Conservation (phyloP, 2,329 filamentous ascomycete genomes). For the Sporothrix phasma region DNA sequence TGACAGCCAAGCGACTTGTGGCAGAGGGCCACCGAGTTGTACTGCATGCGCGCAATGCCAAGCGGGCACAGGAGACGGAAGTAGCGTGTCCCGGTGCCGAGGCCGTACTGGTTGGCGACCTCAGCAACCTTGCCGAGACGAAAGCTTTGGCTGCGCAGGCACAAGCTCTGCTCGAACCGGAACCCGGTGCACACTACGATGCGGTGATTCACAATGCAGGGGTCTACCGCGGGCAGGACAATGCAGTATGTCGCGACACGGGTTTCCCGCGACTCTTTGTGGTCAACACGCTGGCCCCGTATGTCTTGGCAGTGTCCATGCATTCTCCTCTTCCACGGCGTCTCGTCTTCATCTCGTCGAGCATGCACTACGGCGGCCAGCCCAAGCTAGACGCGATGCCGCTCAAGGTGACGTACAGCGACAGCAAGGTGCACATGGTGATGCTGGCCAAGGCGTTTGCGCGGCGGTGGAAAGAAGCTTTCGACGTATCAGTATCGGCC, state of each 20-base stretch:
- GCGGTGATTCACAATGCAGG: slow-evolving; percentile 50
- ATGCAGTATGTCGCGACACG: slow-evolving; percentile 24
- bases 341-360: slow-evolving; percentile 42
- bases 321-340: slow-evolving; percentile 31
- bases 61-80: slow-evolving; percentile 40
- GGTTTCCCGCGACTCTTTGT: slow-evolving; percentile 39
- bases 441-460: slow-evolving; percentile 47
- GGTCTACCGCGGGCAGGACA: slow-evolving; percentile 31
- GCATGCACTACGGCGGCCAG: slow-evolving; percentile 41
- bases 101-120: slow-evolving; percentile 42
- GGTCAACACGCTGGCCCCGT: slow-evolving; percentile 49
- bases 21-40: slow-evolving; percentile 44
- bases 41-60: slow-evolving; percentile 46
- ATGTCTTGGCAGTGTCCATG: slow-evolving; percentile 44
- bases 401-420: slow-evolving; percentile 31
- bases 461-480: slow-evolving; percentile 27
- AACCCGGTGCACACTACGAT: slow-evolving; percentile 36
- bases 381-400: slow-evolving; percentile 31
- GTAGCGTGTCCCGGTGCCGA: slow-evolving; percentile 39
- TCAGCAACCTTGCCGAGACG: slow-evolving; percentile 40
- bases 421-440: slow-evolving; percentile 47
- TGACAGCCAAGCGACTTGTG: slow-evolving; percentile 40
- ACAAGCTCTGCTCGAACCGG: slow-evolving; percentile 23
- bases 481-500: slow-evolving; percentile 27
- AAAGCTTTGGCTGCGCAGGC: slow-evolving; percentile 42